A percentile compares a stretch with the other conserved stretches of the same genome.
Evolutionary conservation across 2,329 filamentous ascomycete species (phyloP).

Genomic region (Dactylellina leptospora): DNA sequence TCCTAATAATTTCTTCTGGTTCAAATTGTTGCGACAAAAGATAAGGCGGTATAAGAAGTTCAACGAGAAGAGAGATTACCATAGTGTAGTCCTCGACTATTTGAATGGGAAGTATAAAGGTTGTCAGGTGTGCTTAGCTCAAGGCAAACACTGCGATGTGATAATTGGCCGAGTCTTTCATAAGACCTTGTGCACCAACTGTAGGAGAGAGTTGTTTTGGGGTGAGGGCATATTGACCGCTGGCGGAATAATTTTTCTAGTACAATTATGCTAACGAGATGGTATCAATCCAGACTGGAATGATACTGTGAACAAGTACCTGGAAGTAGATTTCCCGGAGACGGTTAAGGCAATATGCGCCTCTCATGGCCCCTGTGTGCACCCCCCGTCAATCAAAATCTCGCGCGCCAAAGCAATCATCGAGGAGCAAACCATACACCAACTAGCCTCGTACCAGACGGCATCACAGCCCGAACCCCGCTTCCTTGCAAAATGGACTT

Average conservation of each 20-base stretch:
- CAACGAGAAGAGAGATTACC: slow-evolving; percentile 3
- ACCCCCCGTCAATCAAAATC: slow-evolving; percentile 10
- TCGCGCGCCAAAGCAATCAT: slow-evolving; percentile 8
- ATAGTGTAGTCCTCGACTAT: slow-evolving; percentile 4
- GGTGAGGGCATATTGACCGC: slow-evolving; percentile 4
- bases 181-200: slow-evolving; percentile 23
- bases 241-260: background rate
- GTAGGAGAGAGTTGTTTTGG: slow-evolving; percentile 20
- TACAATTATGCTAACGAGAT: background rate
- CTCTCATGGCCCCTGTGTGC: slow-evolving; percentile 8
- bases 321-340: slow-evolving; percentile 31
- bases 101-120: slow-evolving; percentile 9
- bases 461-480: slow-evolving; percentile 16
- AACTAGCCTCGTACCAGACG: background rate
- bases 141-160: slow-evolving; percentile 17
- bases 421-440: slow-evolving; percentile 13
- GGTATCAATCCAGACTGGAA: slow-evolving; percentile 22
- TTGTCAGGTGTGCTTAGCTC: slow-evolving; percentile 24
- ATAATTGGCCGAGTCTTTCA: slow-evolving; percentile 15
- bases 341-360: slow-evolving; percentile 11
- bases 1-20: slow-evolving; percentile 23
- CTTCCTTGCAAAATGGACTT: slow-evolving; percentile 22
- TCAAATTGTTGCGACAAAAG: background rate
- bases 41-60: slow-evolving; percentile 11
- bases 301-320: slow-evolving; percentile 13